These are phyloP conservation scores for Cynanchum wilfordii DNA, from an alignment of 257 asterid genomes.

Conservation along the genomic window DNA sequence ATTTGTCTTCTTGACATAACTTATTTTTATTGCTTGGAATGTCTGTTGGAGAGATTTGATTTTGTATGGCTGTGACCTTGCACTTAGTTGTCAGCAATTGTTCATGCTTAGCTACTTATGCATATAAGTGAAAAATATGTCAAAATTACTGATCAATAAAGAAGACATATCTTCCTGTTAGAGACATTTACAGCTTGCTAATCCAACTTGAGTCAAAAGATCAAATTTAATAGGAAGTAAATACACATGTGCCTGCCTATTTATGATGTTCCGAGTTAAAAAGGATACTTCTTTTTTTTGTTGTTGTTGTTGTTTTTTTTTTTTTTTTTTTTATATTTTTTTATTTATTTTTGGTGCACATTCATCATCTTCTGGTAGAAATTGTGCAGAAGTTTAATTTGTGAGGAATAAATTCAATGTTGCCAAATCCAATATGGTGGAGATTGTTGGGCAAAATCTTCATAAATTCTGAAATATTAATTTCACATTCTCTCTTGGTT, in stretches of 20 bases:
- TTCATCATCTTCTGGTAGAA: neutral
- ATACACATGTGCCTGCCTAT: neutral
- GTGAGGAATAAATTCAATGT: neutral
- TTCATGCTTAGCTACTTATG: neutral
- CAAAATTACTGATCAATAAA: neutral
- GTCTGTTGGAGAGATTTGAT: neutral
- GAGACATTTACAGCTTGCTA: neutral
- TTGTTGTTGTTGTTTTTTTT: too few species aligned
- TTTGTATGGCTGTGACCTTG: neutral
- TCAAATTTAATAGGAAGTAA: neutral
- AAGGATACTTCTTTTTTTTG: neutral
- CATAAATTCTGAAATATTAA: slow-evolving; percentile 4
- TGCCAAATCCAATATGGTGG: neutral
- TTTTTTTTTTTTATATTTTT: too few species aligned
- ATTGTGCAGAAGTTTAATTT: neutral
- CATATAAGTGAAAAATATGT: neutral
- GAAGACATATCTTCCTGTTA: neutral
- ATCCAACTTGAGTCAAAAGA: neutral
- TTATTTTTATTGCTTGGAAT: neutral
- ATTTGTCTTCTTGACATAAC: neutral
- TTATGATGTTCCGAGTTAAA: neutral
- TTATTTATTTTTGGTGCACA: neutral
- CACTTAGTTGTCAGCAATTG: neutral
- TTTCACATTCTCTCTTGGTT: slow-evolving; percentile 20
- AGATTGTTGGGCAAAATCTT: neutral